These are phyloP conservation scores for Cercospora zeina DNA, from an alignment of 2,329 filamentous ascomycete species.

Conservation along the genomic window DNA sequence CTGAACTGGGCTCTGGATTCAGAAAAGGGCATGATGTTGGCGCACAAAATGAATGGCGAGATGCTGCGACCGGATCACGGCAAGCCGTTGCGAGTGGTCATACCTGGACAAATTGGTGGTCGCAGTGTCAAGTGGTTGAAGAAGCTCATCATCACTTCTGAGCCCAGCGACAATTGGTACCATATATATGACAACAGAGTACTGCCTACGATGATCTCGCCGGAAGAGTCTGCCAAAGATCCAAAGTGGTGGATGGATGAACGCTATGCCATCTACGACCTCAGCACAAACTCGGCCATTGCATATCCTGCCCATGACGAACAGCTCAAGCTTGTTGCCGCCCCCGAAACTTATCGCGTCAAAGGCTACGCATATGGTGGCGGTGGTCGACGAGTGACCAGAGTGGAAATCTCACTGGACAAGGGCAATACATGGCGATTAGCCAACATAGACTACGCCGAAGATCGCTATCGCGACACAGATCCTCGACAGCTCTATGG, in stretches of 20 bases:
- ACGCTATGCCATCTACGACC: conserved; percentile 87
- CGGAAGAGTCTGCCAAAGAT: conserved; percentile 73
- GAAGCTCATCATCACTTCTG: conserved; percentile 72
- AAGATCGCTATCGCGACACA: conserved; percentile 75
- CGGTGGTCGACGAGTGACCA: conserved; percentile 77
- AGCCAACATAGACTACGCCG: conserved; percentile 75
- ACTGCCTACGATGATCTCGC: conserved; percentile 79
- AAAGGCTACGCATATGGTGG: conserved; percentile 87
- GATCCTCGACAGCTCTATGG: conserved; percentile 69
- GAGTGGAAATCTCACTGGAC: conserved; percentile 81
- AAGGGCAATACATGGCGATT: conserved; percentile 78
- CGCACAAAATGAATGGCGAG: conserved; percentile 89
- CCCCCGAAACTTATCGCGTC: conserved; percentile 60
- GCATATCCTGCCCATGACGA: conserved; percentile 80
- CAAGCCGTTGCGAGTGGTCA: conserved; percentile 75
- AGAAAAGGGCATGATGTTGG: conserved; percentile 80
- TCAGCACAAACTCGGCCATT: conserved; percentile 82
- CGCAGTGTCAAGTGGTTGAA: conserved; percentile 93
- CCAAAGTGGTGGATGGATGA: conserved; percentile 84
- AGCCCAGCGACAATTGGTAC: conserved; percentile 89
- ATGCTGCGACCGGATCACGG: conserved; percentile 79
- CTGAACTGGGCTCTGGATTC: conserved; percentile 84
- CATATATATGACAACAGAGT: conserved; percentile 93
- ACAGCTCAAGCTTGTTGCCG: conserved; percentile 54
- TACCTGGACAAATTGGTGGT: conserved; percentile 89